Evolutionary conservation across 768 basidiomycete genomes (phyloP).

Genomic region (Phanerochaete sordida): DNA sequence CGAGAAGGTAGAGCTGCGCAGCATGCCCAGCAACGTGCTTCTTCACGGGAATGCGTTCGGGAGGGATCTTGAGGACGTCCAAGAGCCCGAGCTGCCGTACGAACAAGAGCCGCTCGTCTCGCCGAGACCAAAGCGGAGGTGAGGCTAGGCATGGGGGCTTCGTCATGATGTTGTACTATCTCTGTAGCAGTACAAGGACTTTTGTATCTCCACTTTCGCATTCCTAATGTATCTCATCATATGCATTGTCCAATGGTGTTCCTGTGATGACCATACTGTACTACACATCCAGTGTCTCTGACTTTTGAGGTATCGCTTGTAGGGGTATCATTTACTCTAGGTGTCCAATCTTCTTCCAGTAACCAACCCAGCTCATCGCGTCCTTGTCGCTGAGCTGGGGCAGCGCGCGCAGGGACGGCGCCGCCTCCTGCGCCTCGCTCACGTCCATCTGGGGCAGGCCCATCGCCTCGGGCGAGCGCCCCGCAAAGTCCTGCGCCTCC

Average conservation of each 20-base stretch:
- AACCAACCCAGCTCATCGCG: slow-evolving; percentile 7
- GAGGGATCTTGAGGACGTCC: background rate
- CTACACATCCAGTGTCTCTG: background rate
- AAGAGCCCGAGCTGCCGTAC: background rate
- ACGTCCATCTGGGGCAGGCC: slow-evolving; percentile 15
- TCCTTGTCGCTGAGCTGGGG: slow-evolving; percentile 4
- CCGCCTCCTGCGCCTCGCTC: slow-evolving; percentile 7
- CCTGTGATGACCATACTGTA: no score
- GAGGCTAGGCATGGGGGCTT: no score
- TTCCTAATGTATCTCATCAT: no score
- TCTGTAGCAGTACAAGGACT: no score
- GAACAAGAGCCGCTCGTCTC: slow-evolving; percentile 4
- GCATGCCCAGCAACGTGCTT: background rate
- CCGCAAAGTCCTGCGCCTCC: background rate
- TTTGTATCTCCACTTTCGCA: no score
- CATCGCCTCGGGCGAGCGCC: slow-evolving; percentile 10
- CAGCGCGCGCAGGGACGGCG: slow-evolving; percentile 1
- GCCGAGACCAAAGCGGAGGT: background rate
- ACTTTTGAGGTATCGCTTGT: background rate
- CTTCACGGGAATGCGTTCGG: background rate
- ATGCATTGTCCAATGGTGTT: no score
- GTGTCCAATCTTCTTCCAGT: slow-evolving; percentile 5
- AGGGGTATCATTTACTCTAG: background rate
- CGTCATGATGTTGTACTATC: no score
- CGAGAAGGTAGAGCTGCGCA: background rate